These are phyloP conservation scores for Albizia julibrissin DNA, from an alignment of 306 rosid species.

Conservation along the genomic window DNA sequence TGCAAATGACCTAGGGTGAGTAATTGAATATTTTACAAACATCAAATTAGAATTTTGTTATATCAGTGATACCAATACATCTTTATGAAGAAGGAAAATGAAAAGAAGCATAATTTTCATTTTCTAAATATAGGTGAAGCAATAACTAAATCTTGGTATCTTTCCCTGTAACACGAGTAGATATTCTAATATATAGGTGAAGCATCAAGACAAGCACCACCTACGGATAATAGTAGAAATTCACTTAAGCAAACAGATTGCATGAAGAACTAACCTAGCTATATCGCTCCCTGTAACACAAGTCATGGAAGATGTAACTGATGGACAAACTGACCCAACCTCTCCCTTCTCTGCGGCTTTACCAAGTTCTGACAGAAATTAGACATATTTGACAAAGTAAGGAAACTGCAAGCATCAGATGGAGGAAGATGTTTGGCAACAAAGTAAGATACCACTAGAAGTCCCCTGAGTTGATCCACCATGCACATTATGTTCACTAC, in stretches of 20 bases:
- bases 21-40: constrained; percentile 8
- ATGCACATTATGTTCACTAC: constrained; percentile 32
- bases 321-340: constrained; percentile 41
- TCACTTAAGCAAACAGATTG: constrained; percentile 26
- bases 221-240: constrained; percentile 16
- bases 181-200: constrained; percentile 6
- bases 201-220: background rate
- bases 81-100: constrained; percentile 6
- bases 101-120: constrained; percentile 18
- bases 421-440: constrained; percentile 15
- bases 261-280: constrained; percentile 43
- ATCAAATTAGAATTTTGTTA: constrained; percentile 14
- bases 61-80: background rate
- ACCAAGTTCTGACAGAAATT: constrained; percentile 54
- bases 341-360: constrained; percentile 47
- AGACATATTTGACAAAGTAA: constrained; percentile 44
- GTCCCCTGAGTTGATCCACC: constrained; percentile 42
- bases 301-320: constrained; percentile 37
- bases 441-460: constrained; percentile 48
- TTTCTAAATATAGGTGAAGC: constrained; percentile 12
- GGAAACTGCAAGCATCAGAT: constrained; percentile 37
- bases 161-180: background rate
- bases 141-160: constrained; percentile 8
- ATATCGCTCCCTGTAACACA: constrained; percentile 30
- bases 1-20: constrained; percentile 45